Evolutionary conservation across 768 basidiomycete species (phyloP).

Genomic region (Cubamyces lactineus): DNA sequence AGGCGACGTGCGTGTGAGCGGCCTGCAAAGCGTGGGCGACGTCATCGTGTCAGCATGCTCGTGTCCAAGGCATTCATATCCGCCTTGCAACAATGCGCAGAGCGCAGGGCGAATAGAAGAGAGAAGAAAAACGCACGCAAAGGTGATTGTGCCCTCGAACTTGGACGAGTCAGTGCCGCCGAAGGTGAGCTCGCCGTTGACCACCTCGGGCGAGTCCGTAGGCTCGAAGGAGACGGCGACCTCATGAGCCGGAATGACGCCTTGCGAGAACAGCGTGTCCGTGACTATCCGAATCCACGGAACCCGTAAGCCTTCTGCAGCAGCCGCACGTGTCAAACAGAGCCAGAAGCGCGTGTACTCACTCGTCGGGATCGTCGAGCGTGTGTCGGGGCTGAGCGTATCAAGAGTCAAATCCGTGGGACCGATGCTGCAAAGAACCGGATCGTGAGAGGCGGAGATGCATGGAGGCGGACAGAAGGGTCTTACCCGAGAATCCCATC

Average conservation of each 20-base stretch:
- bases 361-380: constrained; percentile 23
- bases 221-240: constrained; percentile 36
- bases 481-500: constrained; percentile 70
- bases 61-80: background rate
- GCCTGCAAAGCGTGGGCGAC: constrained; percentile 17
- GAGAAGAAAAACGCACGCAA: constrained; percentile 23
- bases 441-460: background rate
- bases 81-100: background rate
- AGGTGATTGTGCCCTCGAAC: constrained; percentile 33
- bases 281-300: constrained; percentile 35
- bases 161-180: constrained; percentile 36
- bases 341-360: background rate
- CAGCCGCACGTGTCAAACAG: background rate
- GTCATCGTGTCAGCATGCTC: background rate
- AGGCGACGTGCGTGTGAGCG: constrained; percentile 38
- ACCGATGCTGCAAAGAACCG: constrained; percentile 54
- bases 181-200: constrained; percentile 39
- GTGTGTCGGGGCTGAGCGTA: constrained; percentile 28
- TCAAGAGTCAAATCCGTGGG: constrained; percentile 56
- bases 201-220: constrained; percentile 6
- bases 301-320: background rate
- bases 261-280: constrained; percentile 36
- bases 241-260: constrained; percentile 27
- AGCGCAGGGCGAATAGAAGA: background rate
- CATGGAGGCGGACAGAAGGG: background rate